A percentile compares a stretch with the other conserved stretches of the same genome.
phyloP scores from a whole-genome alignment of 2,329 filamentous ascomycete species.

The Lachnellula cervina region DNA sequence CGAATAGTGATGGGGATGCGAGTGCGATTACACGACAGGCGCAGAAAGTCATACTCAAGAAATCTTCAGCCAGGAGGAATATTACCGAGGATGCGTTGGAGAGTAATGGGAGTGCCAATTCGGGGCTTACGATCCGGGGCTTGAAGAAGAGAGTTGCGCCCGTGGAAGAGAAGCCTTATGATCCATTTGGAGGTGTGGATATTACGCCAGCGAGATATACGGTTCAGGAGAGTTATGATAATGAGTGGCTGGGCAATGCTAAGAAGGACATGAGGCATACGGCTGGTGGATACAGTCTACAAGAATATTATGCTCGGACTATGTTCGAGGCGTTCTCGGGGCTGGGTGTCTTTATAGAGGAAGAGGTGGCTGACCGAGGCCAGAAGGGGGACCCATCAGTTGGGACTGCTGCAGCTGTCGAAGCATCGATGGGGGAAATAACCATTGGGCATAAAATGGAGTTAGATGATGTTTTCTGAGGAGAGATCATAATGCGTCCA shows the following conservation, averaged over 20 bases:
- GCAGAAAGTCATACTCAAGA: constrained; percentile 63
- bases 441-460: constrained; percentile 40
- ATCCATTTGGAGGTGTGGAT: constrained; percentile 76
- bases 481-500: no score
- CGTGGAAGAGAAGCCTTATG: constrained; percentile 70
- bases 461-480: constrained; percentile 43
- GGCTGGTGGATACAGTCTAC: constrained; percentile 77
- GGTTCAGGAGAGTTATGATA: constrained; percentile 66
- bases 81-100: constrained; percentile 27
- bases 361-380: constrained; percentile 46
- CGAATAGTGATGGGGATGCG: constrained; percentile 56
- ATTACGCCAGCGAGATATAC: constrained; percentile 66
- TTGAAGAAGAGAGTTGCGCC: constrained; percentile 62
- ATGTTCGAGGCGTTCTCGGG: constrained; percentile 89
- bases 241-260: constrained; percentile 65
- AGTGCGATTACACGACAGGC: constrained; percentile 51
- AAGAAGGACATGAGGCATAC: constrained; percentile 60
- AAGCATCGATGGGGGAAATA: constrained; percentile 30
- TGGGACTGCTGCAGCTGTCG: constrained; percentile 35
- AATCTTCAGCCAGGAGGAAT: constrained; percentile 55
- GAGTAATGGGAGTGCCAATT: constrained; percentile 12
- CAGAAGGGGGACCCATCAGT: constrained; percentile 28
- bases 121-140: constrained; percentile 66
- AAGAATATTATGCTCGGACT: constrained; percentile 75
- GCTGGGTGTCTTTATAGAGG: constrained; percentile 77